Conservation (phyloP, 2,329 filamentous ascomycete genomes). For the Diaporthe caulivora region DNA sequence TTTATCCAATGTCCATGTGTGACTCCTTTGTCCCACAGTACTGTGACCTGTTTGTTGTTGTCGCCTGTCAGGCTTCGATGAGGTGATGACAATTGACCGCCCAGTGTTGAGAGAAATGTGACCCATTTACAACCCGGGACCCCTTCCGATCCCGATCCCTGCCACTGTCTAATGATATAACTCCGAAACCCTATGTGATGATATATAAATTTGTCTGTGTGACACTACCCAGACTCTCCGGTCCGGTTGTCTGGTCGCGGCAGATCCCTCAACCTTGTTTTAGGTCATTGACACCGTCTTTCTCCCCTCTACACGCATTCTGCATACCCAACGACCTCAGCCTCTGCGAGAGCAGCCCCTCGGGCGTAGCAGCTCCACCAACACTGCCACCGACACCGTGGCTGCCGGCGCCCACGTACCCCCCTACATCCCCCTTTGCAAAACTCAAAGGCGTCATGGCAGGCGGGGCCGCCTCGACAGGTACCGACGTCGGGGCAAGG, state of each 20-base stretch:
- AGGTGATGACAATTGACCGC: neutral
- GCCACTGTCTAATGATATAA: neutral
- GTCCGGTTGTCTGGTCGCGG: neutral
- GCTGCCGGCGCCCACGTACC: slow-evolving; percentile 72
- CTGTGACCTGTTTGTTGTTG: neutral
- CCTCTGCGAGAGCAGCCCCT: slow-evolving; percentile 78
- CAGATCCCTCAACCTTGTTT: neutral
- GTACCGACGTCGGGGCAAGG: neutral
- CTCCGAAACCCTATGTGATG: too few relatives aligned
- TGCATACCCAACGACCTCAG: slow-evolving; percentile 72
- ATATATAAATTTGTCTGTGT: neutral
- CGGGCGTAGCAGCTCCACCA: slow-evolving; percentile 58
- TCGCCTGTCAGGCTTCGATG: neutral
- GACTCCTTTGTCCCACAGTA: neutral
- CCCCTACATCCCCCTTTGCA: slow-evolving; percentile 46
- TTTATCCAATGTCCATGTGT: neutral
- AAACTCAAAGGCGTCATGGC: slow-evolving; percentile 45
- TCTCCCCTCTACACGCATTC: slow-evolving; percentile 19
- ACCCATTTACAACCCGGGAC: neutral
- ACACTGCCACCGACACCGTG: slow-evolving; percentile 58
- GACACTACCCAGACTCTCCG: too few relatives aligned
- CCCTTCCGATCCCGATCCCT: neutral
- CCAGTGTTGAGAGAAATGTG: neutral
- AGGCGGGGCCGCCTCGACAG: neutral
- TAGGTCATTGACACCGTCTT: neutral